Percentiles rank a stretch among this genome's conserved stretches.
These are phyloP conservation scores for Cunninghamia lanceolata DNA, from an alignment of 75 land plant genomes.

Conservation along the genomic window DNA sequence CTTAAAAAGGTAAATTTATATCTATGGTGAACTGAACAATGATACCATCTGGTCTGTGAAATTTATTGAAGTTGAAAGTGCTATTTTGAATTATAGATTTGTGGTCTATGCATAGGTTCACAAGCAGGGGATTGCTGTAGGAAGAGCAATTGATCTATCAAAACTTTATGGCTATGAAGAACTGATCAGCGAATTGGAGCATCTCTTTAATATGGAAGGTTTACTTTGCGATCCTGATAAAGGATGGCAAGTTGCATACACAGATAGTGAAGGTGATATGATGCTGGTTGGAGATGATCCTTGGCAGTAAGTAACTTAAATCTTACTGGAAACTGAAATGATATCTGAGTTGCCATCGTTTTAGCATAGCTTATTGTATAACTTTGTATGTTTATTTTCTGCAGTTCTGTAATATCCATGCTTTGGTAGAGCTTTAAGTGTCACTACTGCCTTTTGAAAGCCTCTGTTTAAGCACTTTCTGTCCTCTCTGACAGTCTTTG, in stretches of 20 bases:
- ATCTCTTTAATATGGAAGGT: slow-evolving; percentile 39
- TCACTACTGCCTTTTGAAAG: not conserved
- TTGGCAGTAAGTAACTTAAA: slow-evolving; percentile 45
- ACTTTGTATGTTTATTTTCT: not conserved
- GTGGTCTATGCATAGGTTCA: slow-evolving; percentile 31
- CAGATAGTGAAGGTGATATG: slow-evolving; percentile 53
- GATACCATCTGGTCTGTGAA: not conserved
- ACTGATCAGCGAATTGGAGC: slow-evolving; percentile 30
- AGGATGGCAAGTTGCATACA: slow-evolving; percentile 58
- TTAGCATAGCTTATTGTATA: not conserved
- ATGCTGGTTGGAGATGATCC: slow-evolving; percentile 58
- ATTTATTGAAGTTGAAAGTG: not conserved
- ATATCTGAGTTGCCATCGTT: not conserved
- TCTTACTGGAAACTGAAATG: not conserved
- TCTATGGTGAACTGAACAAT: not conserved
- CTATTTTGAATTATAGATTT: not conserved
- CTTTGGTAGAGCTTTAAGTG: not conserved
- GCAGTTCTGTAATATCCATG: not conserved
- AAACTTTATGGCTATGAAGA: slow-evolving; percentile 38
- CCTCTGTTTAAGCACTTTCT: not conserved
- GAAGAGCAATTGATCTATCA: slow-evolving; percentile 38
- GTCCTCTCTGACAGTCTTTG: not conserved
- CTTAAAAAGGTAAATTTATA: not conserved
- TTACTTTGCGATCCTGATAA: slow-evolving; percentile 35
- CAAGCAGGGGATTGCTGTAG: slow-evolving; percentile 47